Evolutionary conservation across 2,329 filamentous ascomycete species (phyloP), one percentile per base, ranked within the genome.

Genomic region (Malbranchea zuffiana): DNA sequence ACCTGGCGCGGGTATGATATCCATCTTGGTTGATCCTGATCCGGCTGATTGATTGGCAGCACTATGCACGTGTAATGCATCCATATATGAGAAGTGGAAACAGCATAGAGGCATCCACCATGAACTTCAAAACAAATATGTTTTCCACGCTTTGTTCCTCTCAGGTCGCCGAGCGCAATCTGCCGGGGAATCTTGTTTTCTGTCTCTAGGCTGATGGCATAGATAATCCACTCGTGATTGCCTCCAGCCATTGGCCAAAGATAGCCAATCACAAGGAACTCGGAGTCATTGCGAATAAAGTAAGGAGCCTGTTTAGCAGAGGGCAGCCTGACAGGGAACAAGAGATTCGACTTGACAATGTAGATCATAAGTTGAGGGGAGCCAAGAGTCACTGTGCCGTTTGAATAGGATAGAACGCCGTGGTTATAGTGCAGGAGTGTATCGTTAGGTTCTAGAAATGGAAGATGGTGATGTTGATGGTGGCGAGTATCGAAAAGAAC

Each of bases 71-170:
- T 31, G 15, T 31, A 31, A 11, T 18, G 6, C 6, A n/a, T n/a
- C n/a, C n/a, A n/a, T n/a, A n/a, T n/a, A n/a, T 4, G 3, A 11
- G 15, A 3, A 5, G 13, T 11, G 13, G 28, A 31, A 31, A 31
- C 28, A 18, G 28, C 28, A 31, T 31, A 18, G 15, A 31, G 28
- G 28, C 28, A 18, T 18, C n/a, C 28, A 31, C 20, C 15, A n/a
- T 31, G 28, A 31, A 31, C 28, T 18, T 31, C 15, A 18, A 31
- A 31, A 18, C 28, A 31, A n/a, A 31, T 5, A 18, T 31, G 8
- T 12, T 31, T 7, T 18, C 8, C 28, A 31, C 18, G 18, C 10
- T 7, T n/a, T 29, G 10, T 10, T 29, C 27, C 27, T 8, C 13
- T 7, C 27, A 29, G 27, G 12, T 29, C 18, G 27, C 10, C 18